Evolutionary conservation across 2,329 filamentous ascomycete species (phyloP).

Genomic region (Escovopsis sp.): DNA sequence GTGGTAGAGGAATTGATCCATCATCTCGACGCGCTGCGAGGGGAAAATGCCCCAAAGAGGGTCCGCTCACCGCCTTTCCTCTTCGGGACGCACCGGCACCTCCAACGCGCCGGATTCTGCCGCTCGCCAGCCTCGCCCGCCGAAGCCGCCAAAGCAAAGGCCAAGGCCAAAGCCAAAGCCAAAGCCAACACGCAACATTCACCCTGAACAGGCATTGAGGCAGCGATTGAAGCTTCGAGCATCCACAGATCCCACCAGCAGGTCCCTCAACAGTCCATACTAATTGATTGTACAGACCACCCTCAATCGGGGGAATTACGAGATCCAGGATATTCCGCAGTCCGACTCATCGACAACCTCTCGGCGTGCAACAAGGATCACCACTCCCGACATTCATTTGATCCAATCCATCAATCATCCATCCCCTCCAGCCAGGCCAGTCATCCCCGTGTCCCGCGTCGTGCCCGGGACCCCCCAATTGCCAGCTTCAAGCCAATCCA

Average conservation of each 20-base stretch:
- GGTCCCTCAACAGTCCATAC: too few species aligned
- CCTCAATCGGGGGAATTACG: too few species aligned
- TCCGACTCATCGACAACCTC: too few species aligned
- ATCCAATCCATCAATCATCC: background rate
- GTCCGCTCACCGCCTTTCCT: conserved; percentile 4
- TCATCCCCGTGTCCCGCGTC: background rate
- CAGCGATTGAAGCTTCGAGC: too few species aligned
- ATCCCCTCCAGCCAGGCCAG: background rate
- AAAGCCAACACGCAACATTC: background rate
- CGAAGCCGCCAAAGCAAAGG: too few species aligned
- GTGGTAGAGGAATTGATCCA: too few species aligned
- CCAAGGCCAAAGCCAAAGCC: background rate
- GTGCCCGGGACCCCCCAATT: background rate
- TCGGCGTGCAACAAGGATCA: too few species aligned
- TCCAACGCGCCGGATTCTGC: conserved; percentile 3
- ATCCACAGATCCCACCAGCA: too few species aligned
- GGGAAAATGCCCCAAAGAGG: background rate
- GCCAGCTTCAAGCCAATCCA: background rate
- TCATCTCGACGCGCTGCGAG: too few species aligned
- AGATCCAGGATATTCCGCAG: too few species aligned
- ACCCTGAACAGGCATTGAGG: background rate
- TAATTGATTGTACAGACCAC: too few species aligned
- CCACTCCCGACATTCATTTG: background rate
- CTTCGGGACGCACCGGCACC: background rate
- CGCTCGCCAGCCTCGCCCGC: conserved; percentile 1